phyloP scores from a whole-genome alignment of 441 rosid genomes.

The Corymbia calophylla region DNA sequence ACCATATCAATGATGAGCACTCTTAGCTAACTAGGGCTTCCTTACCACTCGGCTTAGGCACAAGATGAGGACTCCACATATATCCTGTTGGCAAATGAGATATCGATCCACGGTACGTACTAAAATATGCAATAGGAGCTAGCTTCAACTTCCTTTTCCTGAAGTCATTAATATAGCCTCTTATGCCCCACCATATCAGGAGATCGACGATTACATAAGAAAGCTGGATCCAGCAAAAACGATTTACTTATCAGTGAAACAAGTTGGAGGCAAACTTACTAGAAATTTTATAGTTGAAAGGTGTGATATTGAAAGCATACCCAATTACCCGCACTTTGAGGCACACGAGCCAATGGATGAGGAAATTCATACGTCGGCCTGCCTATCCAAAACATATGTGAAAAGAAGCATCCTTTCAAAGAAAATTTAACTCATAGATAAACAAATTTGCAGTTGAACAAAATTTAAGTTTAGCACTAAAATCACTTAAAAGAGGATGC shows the following conservation, averaged over 20 bases:
- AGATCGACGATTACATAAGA: slow-evolving; percentile 92
- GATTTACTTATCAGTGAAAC: background rate
- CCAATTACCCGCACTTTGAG: slow-evolving; percentile 98
- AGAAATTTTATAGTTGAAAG: background rate
- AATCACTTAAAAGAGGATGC: background rate
- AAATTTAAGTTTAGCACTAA: background rate
- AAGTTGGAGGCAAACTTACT: background rate
- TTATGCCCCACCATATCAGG: slow-evolving; percentile 97
- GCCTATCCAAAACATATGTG: slow-evolving; percentile 65
- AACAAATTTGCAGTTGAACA: slow-evolving; percentile 1
- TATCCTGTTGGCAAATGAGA: slow-evolving; percentile 96
- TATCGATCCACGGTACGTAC: slow-evolving; percentile 90
- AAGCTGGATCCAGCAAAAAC: slow-evolving; percentile 44
- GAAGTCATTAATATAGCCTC: slow-evolving; percentile 87
- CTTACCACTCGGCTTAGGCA: slow-evolving; percentile 94
- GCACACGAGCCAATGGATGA: slow-evolving; percentile 95
- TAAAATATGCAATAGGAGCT: slow-evolving; percentile 88
- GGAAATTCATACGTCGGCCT: slow-evolving; percentile 99
- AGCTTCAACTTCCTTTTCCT: slow-evolving; percentile 83
- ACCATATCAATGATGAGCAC: background rate
- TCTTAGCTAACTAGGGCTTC: background rate
- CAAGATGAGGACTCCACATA: slow-evolving; percentile 98
- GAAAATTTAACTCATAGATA: background rate
- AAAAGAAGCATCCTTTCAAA: slow-evolving; percentile 27
- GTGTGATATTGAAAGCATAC: slow-evolving; percentile 32